A percentile compares a stretch with the other conserved stretches of the same genome.
Conservation (phyloP, 768 basidiomycete species). For the Tremella mesenterica region DNA sequence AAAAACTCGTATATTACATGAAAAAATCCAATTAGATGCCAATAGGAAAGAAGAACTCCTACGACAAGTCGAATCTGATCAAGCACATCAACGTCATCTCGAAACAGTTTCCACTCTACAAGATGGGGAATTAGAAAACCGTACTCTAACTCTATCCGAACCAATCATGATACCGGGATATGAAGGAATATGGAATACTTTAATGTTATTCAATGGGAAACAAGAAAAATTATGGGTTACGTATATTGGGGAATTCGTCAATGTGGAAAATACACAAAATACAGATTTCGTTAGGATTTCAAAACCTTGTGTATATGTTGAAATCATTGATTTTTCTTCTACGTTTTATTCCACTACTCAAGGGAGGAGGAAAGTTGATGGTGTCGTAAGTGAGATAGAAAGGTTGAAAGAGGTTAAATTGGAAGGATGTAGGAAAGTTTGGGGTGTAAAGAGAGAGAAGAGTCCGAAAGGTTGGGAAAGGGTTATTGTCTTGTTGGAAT, state of each 20-base stretch:
- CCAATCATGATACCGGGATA: slow-evolving; percentile 23
- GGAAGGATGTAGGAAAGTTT: slow-evolving; percentile 23
- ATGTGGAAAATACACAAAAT: slow-evolving; percentile 3
- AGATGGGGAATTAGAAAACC: slow-evolving; percentile 28
- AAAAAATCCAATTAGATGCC: slow-evolving; percentile 31
- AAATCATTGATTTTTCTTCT: slow-evolving; percentile 36
- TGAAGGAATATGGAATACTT: slow-evolving; percentile 23
- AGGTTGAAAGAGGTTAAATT: slow-evolving; percentile 25
- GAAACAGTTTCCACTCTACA: slow-evolving; percentile 20
- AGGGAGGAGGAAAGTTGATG: slow-evolving; percentile 35
- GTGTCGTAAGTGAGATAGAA: slow-evolving; percentile 22
- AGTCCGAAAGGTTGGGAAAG: slow-evolving; percentile 38
- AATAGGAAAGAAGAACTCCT: slow-evolving; percentile 19
- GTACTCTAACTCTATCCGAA: slow-evolving; percentile 20
- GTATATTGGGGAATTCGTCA: slow-evolving; percentile 34
- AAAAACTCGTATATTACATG: slow-evolving; percentile 22
- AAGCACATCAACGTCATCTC: slow-evolving; percentile 18
- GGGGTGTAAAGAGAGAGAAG: slow-evolving; percentile 31
- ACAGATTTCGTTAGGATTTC: slow-evolving; percentile 18
- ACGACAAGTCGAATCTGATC: slow-evolving; percentile 12
- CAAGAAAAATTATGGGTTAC: slow-evolving; percentile 32
- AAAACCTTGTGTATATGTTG: slow-evolving; percentile 19
- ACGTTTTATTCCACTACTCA: slow-evolving; percentile 32
- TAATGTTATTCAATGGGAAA: slow-evolving; percentile 31
- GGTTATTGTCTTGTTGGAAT: slow-evolving; percentile 32